A percentile compares a stretch with the other conserved stretches of the same genome.
phyloP scores from a whole-genome alignment of 169 alveolate species.

The Plasmodium fragile region DNA sequence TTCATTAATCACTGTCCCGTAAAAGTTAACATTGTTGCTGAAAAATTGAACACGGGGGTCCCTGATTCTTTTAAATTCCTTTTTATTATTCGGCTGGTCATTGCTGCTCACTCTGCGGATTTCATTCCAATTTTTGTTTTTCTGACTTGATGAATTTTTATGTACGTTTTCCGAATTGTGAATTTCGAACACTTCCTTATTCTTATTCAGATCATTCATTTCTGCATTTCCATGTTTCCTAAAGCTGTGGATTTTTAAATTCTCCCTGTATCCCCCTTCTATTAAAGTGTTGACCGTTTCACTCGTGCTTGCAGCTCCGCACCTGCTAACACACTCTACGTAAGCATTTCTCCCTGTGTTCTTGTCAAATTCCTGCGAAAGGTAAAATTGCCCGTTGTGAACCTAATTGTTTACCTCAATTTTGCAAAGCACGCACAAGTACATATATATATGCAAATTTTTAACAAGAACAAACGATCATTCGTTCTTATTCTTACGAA shows the following conservation, averaged over 20 bases:
- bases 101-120: conserved; percentile 62
- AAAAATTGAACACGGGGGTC: conserved; percentile 30
- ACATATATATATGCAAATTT: conserved; percentile 3
- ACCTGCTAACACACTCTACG: not conserved
- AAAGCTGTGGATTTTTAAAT: not conserved
- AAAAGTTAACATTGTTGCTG: conserved; percentile 75
- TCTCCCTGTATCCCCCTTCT: not conserved
- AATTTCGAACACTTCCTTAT: conserved; percentile 1
- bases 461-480: not conserved
- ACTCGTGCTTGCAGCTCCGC: not conserved
- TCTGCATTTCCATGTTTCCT: not conserved
- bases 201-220: conserved; percentile 16
- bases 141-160: conserved; percentile 33
- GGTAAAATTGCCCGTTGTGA: conserved; percentile 6
- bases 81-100: conserved; percentile 31
- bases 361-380: conserved; percentile 26
- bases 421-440: not conserved
- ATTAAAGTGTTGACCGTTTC: conserved; percentile 14
- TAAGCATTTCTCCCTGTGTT: not conserved
- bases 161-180: not conserved
- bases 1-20: conserved; percentile 68
- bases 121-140: conserved; percentile 52
- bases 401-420: conserved; percentile 4
- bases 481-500: conserved; percentile 17
- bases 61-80: conserved; percentile 25